Base-by-base conservation (phyloP, 306 rosid genomes). In the Cicer yamashitae region DNA sequence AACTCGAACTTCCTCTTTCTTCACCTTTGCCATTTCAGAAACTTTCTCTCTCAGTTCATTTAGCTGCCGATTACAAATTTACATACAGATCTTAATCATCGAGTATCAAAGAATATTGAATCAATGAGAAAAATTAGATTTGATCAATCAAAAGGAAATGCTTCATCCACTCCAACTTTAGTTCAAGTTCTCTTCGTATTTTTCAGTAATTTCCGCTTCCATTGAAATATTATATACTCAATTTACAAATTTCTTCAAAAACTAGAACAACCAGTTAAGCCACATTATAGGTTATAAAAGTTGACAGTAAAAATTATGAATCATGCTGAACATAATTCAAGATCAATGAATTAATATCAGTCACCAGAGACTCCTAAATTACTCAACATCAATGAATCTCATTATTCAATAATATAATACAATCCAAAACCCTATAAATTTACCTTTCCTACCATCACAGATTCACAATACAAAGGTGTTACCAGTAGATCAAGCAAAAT, bases 1-100 rank as follows among this genome's bases (percentile, higher is more conserved):
- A 22, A 91, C 82, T 38, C 84, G 90, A 88, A 94, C 93, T 37
- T 87, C 81, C 80, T 71, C 89, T 43, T 18, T 51, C 6, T 83
- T 74, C 82, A 75, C 90, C 61, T 83, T 77, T 9, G 92, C 82
- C 90, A 91, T 88, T 75, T 84, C 65, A 34, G 91, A 87, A 78
- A 94, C 93, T 13, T 4, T 75, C 81, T 75, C 50, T 75, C 81
- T 86, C 6, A 94, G 74, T 71, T 59, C 86, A 80, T 85, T 72
- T 46, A 91, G 67, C 98, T 94, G 89, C 86, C 82, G 69, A 57
- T 60, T 60, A 60, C 11, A 60, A 34, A 60, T 60, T 39, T 51
- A 75, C 39, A 75, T 7, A 48, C 20, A 71, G 9, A 77, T 39
- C 37, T 30, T 48, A 71, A 44, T 59, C 34, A 61, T 37, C 7